Evolutionary conservation across 805 yeast species (phyloP), one percentile per base, ranked within the genome.

Genomic region (Wickerhamomyces rabaulensis): DNA sequence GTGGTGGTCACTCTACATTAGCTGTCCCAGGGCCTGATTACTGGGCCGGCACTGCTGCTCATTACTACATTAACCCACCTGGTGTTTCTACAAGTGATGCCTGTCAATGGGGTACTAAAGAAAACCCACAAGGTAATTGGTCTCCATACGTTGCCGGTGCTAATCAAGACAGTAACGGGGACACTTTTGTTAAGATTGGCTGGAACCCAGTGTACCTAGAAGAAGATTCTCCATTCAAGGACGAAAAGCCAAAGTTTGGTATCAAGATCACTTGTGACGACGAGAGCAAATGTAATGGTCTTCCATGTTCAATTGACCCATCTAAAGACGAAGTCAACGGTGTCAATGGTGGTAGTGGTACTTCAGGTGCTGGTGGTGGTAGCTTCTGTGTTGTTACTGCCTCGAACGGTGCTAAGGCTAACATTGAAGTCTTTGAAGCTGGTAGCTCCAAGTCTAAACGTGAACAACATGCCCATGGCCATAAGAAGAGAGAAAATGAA

Each of bases 111-210:
- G 96, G 96, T 5, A 66, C 84, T 16, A 73, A 73, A 26, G 66
- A 71, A 42, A 70, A 84, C 49, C 83, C 94, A 16, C 71, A 72
- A 53, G 97, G 97, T 48, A 89, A 89, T 75, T 90, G 96, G 96
- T 69, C 96, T 15, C 96, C 96, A 23, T 89, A 87, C 57, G 96
- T 90, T 52, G 95, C 94, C 15, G 97, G 97, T 53, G 88, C 91
- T 50, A 89, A 89, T 71, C 79, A 79, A 73, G 95, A 87, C 63
- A 66, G 64, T 51, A 67, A 60, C 49, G 84, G 87, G 27, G 77
- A 78, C 63, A 89, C 96, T 3, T 89, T 55, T 63, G 87, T 87
- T 53, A 90, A 87, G 68, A 78, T 89, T 62, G 96, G 92, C 40
- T 88, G 95, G 95, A 89, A 89, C 66, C 96, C 97, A 15, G 76